Conservation (phyloP, 2,329 filamentous ascomycete genomes). For the Rosellinia necatrix region DNA sequence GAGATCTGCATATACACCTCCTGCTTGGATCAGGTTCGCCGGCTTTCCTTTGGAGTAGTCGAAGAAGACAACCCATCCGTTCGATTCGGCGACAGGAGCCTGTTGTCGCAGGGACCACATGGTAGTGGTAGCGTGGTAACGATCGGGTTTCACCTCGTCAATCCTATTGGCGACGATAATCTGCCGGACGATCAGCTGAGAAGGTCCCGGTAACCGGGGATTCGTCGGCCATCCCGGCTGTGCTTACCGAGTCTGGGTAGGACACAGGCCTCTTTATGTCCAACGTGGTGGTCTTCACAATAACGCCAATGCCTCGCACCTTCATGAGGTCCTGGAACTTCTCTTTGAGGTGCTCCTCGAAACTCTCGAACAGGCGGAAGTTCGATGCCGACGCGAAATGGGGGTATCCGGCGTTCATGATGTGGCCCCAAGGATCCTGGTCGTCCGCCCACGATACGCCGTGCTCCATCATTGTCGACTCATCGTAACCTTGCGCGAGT, state of each 20-base stretch:
- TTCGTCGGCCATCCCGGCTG: background rate
- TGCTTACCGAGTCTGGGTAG: slow-evolving; percentile 25
- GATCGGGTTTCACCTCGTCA: slow-evolving; percentile 21
- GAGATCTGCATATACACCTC: slow-evolving; percentile 22
- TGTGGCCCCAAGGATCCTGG: slow-evolving; percentile 24
- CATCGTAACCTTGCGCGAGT: slow-evolving; percentile 21
- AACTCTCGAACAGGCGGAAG: slow-evolving; percentile 24
- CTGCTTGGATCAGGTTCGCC: slow-evolving; percentile 18
- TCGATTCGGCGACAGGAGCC: slow-evolving; percentile 15
- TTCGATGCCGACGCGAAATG: slow-evolving; percentile 19
- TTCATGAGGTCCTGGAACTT: slow-evolving; percentile 25
- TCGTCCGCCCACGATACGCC: slow-evolving; percentile 25
- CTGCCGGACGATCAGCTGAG: slow-evolving; percentile 7
- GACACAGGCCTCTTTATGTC: slow-evolving; percentile 22
- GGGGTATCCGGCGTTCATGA: slow-evolving; percentile 23
- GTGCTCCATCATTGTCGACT: slow-evolving; percentile 23
- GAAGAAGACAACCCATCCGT: slow-evolving; percentile 24
- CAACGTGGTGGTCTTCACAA: slow-evolving; percentile 16
- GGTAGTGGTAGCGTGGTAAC: slow-evolving; percentile 24
- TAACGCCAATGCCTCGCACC: slow-evolving; percentile 20
- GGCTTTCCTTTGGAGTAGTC: slow-evolving; percentile 23
- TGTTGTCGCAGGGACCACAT: slow-evolving; percentile 24
- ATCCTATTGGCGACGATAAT: slow-evolving; percentile 25
- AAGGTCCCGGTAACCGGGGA: too few relatives aligned
- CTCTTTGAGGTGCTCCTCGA: slow-evolving; percentile 25